Evolutionary conservation across 768 basidiomycete species (phyloP).

Genomic region (Agaricus subrufescens): DNA sequence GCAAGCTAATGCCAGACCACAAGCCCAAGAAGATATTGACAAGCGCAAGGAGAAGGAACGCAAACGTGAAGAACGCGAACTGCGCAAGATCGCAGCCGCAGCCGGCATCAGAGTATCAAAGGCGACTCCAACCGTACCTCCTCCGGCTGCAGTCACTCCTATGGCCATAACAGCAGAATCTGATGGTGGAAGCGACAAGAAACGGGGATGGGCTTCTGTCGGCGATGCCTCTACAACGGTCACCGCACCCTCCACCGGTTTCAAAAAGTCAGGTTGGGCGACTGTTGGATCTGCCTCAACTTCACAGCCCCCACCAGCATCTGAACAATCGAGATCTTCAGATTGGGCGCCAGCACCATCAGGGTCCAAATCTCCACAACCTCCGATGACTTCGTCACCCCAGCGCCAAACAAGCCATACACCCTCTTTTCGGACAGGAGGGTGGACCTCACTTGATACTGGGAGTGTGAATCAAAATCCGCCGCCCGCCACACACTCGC

Average conservation of each 20-base stretch:
- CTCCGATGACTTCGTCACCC: constrained; percentile 1
- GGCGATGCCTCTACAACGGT: constrained; percentile 16
- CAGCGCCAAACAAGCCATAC: constrained; percentile 19
- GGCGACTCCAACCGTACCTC: constrained; percentile 12
- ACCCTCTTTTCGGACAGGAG: constrained; percentile 54
- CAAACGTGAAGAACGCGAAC: constrained; percentile 80
- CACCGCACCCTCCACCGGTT: constrained; percentile 23
- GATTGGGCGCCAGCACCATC: constrained; percentile 8
- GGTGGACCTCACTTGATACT: constrained; percentile 65
- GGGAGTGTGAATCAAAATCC: constrained; percentile 19
- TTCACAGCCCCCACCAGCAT: constrained; percentile 13
- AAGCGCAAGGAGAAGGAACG: constrained; percentile 83
- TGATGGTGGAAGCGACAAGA: constrained; percentile 29
- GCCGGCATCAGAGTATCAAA: constrained; percentile 70
- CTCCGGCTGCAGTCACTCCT: constrained; percentile 17
- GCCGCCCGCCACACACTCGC: not conserved
- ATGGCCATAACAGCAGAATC: constrained; percentile 16
- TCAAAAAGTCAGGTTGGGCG: constrained; percentile 48
- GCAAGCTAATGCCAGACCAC: constrained; percentile 69
- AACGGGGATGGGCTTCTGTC: constrained; percentile 46
- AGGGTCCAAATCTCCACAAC: constrained; percentile 13
- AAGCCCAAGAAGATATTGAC: constrained; percentile 62
- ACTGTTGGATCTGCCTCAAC: constrained; percentile 29
- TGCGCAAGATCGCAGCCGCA: constrained; percentile 79
- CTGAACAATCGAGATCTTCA: constrained; percentile 11